Evolutionary conservation across 2,329 filamentous ascomycete species (phyloP).

Genomic region (Rutstroemia sp.): DNA sequence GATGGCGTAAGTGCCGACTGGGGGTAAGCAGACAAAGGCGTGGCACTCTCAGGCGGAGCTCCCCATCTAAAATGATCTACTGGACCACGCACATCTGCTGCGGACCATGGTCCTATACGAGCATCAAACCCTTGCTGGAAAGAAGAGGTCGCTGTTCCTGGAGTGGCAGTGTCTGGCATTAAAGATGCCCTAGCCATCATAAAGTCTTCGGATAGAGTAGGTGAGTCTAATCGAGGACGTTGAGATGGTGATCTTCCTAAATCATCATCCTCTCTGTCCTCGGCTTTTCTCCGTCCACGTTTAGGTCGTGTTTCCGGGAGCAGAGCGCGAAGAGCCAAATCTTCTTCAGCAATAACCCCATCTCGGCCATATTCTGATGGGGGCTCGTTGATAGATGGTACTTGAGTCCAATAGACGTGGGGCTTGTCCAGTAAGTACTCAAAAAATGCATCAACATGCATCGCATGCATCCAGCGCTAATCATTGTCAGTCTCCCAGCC

Average conservation of each 20-base stretch:
- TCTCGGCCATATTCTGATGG: slow-evolving; percentile 62
- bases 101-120: slow-evolving; percentile 25
- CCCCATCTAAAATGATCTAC: slow-evolving; percentile 26
- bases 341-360: slow-evolving; percentile 78
- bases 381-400: slow-evolving; percentile 59
- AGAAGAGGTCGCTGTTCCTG: slow-evolving; percentile 33
- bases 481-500: slow-evolving; percentile 13
- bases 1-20: slow-evolving; percentile 70
- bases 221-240: slow-evolving; percentile 53
- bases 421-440: slow-evolving; percentile 75
- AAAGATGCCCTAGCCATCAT: slow-evolving; percentile 28
- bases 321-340: slow-evolving; percentile 77
- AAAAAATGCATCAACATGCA: slow-evolving; percentile 93
- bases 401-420: slow-evolving; percentile 72
- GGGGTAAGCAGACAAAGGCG: slow-evolving; percentile 63
- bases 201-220: slow-evolving; percentile 36
- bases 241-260: slow-evolving; percentile 48
- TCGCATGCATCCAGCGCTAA: slow-evolving; percentile 91
- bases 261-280: slow-evolving; percentile 47
- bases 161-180: slow-evolving; percentile 31
- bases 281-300: slow-evolving; percentile 54
- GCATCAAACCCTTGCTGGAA: slow-evolving; percentile 21
- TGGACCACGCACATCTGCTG: slow-evolving; percentile 21
- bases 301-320: slow-evolving; percentile 67
- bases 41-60: slow-evolving; percentile 45